A percentile compares a stretch with the other conserved stretches of the same genome.
Evolutionary conservation across 768 basidiomycete species (phyloP).

Genomic region (Termitomyces bulborhizus): DNA sequence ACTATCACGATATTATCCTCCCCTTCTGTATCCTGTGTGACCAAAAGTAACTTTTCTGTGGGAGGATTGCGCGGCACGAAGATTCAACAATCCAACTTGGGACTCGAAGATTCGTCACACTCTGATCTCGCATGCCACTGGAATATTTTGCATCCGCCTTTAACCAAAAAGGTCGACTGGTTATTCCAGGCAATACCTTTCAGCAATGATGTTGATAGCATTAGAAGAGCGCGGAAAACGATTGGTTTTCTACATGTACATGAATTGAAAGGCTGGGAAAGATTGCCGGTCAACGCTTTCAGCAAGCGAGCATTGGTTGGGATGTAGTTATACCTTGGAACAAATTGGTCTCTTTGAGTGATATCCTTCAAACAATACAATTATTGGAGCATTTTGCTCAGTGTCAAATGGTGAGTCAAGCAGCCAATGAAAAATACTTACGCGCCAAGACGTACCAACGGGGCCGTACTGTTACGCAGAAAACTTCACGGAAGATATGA

Average conservation of each 20-base stretch:
- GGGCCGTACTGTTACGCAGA: too few relatives aligned
- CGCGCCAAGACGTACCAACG: too few relatives aligned
- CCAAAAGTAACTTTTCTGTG: neutral
- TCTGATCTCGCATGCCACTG: neutral
- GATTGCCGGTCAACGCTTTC: neutral
- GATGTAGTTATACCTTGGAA: neutral
- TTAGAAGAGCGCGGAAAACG: neutral
- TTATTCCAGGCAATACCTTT: neutral
- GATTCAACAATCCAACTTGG: too few relatives aligned
- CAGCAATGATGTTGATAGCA: neutral
- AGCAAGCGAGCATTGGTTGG: neutral
- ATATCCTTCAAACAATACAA: neutral
- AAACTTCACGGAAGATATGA: too few relatives aligned
- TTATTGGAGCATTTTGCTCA: neutral
- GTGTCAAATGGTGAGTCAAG: neutral
- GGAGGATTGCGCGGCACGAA: neutral
- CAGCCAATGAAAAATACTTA: too few relatives aligned
- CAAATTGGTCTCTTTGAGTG: neutral
- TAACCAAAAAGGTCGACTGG: neutral
- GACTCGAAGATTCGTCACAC: neutral
- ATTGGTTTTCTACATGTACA: neutral
- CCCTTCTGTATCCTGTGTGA: neutral
- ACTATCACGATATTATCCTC: neutral
- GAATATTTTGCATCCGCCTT: too few relatives aligned
- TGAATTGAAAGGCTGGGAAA: neutral